Evolutionary conservation across 148 eudicot species (phyloP).

Genomic region (Persicaria tinctoria): DNA sequence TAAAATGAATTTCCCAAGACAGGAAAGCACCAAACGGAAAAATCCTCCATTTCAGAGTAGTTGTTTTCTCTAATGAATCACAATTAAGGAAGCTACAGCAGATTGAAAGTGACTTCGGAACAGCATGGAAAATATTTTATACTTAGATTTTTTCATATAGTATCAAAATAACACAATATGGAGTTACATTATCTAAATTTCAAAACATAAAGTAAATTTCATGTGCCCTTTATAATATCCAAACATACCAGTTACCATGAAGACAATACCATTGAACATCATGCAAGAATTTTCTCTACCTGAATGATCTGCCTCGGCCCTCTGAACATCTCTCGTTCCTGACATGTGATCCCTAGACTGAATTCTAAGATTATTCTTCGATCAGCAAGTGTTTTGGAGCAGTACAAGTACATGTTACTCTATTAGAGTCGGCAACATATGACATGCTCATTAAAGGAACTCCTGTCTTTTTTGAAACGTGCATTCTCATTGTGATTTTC

Average conservation of each 20-base stretch:
- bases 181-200: not conserved
- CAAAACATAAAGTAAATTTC: not conserved
- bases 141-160: not conserved
- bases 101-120: not conserved
- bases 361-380: conserved; percentile 14
- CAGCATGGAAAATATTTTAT: not conserved
- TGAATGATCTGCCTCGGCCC: conserved; percentile 19
- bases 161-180: not conserved
- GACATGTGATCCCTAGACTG: conserved; percentile 15
- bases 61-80: not conserved
- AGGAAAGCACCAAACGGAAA: conserved; percentile 1
- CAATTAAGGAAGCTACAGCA: not conserved
- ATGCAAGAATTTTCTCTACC: conserved; percentile 16
- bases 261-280: not conserved
- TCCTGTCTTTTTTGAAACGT: not conserved
- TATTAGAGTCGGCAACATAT: not conserved
- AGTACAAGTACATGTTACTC: not conserved
- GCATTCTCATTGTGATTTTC: not conserved
- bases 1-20: not conserved
- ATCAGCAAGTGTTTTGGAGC: not conserved
- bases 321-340: conserved; percentile 8
- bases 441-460: conserved; percentile 4
- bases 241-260: not conserved
- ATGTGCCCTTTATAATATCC: not conserved
- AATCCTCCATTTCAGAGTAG: not conserved